A percentile compares a stretch with the other conserved stretches of the same genome.
phyloP scores from a whole-genome alignment of 257 asterid genomes.

The Fraxinus excelsior region DNA sequence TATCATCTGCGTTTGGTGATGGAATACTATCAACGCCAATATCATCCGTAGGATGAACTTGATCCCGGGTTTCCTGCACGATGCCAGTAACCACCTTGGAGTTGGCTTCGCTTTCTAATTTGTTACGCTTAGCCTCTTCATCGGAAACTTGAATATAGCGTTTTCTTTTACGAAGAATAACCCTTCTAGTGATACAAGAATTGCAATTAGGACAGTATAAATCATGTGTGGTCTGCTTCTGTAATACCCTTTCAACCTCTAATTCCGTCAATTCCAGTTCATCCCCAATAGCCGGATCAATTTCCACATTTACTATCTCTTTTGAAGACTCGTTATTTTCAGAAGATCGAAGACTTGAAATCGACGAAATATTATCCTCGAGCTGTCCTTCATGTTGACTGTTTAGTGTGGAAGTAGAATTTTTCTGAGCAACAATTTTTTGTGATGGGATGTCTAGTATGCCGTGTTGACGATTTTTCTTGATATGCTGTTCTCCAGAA shows the following conservation, averaged over 20 bases:
- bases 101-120: constrained; percentile 31
- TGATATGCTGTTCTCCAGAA: constrained; percentile 33
- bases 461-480: constrained; percentile 26
- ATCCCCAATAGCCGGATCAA: constrained; percentile 44
- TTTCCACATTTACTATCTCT: constrained; percentile 64
- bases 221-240: constrained; percentile 78
- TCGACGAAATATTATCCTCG: constrained; percentile 21
- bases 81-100: constrained; percentile 20
- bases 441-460: constrained; percentile 25
- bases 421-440: constrained; percentile 25
- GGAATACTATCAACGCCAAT: constrained; percentile 34
- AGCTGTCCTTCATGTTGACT: constrained; percentile 30
- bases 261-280: constrained; percentile 45
- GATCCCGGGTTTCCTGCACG: constrained; percentile 27
- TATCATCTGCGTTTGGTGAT: constrained; percentile 27
- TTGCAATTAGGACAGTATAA: constrained; percentile 89
- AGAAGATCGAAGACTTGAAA: constrained; percentile 33
- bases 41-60: constrained; percentile 27
- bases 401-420: constrained; percentile 22
- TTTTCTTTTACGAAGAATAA: constrained; percentile 83
- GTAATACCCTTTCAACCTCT: constrained; percentile 66
- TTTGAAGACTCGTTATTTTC: constrained; percentile 30
- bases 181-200: constrained; percentile 85
- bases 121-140: constrained; percentile 56
- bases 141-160: constrained; percentile 44